A percentile compares a stretch with the other conserved stretches of the same genome.
These are phyloP conservation scores for Hanseniaspora lindneri DNA, from an alignment of 805 yeast species.

Conservation along the genomic window DNA sequence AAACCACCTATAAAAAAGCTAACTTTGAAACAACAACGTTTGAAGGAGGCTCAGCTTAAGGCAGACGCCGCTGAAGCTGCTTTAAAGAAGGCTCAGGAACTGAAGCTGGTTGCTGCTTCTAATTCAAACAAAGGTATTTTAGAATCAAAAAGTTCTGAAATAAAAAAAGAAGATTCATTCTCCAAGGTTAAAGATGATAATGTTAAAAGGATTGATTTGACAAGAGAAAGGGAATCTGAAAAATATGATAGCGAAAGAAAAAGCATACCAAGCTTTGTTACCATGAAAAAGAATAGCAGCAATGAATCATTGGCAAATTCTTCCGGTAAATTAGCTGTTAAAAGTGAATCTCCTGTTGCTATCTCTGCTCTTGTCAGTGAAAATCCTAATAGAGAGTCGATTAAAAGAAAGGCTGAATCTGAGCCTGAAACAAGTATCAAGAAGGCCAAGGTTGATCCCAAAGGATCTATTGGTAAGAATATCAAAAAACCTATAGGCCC, in stretches of 20 bases:
- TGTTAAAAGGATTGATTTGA: background rate
- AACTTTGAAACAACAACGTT: constrained; percentile 12
- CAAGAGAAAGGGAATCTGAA: background rate
- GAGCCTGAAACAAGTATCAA: background rate
- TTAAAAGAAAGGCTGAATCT: background rate
- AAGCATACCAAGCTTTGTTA: background rate
- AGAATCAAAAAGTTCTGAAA: background rate
- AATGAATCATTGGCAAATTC: background rate
- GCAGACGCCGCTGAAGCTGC: constrained; percentile 7
- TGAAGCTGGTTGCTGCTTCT: background rate
- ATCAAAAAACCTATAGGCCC: constrained; percentile 1
- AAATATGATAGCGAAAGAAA: background rate
- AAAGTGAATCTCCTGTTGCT: background rate
- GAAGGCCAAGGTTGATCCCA: constrained; percentile 6
- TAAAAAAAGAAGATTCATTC: background rate
- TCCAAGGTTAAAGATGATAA: background rate
- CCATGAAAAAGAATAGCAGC: background rate
- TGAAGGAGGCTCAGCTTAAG: background rate
- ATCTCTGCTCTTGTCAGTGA: background rate
- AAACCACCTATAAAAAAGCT: constrained; percentile 18
- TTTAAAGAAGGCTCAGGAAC: constrained; percentile 3
- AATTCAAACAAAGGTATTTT: background rate
- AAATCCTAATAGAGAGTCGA: background rate
- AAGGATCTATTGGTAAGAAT: background rate
- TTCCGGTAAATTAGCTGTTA: background rate